Base-by-base conservation (phyloP, 2,329 filamentous ascomycete genomes). In the Cytospora schulzeri region DNA sequence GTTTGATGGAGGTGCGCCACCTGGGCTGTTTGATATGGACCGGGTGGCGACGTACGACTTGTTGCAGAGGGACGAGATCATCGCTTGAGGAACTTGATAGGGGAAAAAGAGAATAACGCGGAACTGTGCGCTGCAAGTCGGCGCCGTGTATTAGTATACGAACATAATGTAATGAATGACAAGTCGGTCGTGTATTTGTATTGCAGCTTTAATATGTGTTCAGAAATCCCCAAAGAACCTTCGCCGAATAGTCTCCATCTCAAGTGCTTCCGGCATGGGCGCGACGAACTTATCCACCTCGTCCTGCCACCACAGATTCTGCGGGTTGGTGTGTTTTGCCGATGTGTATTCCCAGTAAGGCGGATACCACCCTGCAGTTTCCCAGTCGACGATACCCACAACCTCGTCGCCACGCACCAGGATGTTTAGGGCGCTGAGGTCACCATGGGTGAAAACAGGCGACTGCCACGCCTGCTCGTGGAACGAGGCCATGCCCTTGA, bases 371-470 rank as follows among this genome's bases (percentile, higher is more conserved):
- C 79, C 80, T 26, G 77, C 73, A 33, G 75, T 73, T 68, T 83
- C 80, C 80, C 80, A 83, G 67, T 82, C 81, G 28, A 83, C 63
- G 28, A 83, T 75, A 1, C 60, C 60, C 3, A 75, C 80, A 51
- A 73, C 72, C 19, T 81, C 72, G 9, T 75, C 70, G 3, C 74
- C 76, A 2, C 71, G 66, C 2, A 77, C 72, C 4, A 83, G 64
- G 33, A 84, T 80, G 61, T 83, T 84, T 3, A 77, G 68, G 3
- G 75, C 76, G 12, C 73, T 74, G 14, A 86, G 73, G 69, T 86
- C 83, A 3, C 78, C 78, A 72, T 86, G 82, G 1, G 81, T 81
- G 65, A 86, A 80, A 1, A 80, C 75, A 35, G 77, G 70, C n/a
- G 68, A 68, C 67, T 77, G 72, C 22, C 70, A 38, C 0, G 45